Conservation (phyloP, 805 yeast genomes). For the Teunomyces atbi region DNA sequence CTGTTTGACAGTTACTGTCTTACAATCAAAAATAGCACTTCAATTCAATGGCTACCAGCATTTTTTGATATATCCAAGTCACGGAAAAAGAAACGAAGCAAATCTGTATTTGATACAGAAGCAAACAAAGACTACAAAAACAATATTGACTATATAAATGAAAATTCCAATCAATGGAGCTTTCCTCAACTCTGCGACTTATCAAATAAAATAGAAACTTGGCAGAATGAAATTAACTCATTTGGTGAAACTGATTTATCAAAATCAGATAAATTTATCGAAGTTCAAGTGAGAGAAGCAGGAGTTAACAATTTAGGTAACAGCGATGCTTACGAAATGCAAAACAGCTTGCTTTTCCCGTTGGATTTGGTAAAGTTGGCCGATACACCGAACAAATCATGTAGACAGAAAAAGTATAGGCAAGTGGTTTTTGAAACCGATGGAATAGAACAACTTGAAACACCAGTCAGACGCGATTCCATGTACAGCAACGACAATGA, state of each 20-base stretch:
- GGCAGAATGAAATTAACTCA: neutral
- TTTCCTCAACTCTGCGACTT: neutral
- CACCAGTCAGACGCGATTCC: constrained; percentile 3
- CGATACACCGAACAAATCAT: too few species aligned
- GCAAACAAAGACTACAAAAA: constrained; percentile 22
- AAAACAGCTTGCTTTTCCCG: too few species aligned
- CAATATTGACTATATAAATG: constrained; percentile 6
- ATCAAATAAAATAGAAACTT: neutral
- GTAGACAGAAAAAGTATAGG: constrained; percentile 16
- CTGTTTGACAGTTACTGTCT: constrained; percentile 29
- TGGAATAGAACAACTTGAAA: neutral
- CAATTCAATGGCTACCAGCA: constrained; percentile 24
- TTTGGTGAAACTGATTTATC: neutral
- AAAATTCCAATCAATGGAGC: neutral
- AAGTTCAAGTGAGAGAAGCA: neutral
- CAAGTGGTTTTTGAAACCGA: constrained; percentile 14
- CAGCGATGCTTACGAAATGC: too few species aligned
- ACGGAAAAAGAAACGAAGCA: neutral
- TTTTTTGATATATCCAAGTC: constrained; percentile 6
- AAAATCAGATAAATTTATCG: neutral
- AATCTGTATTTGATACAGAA: constrained; percentile 15
- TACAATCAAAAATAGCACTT: constrained; percentile 27
- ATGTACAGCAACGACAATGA: constrained; percentile 17
- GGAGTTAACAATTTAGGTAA: neutral
- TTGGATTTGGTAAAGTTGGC: too few species aligned